Percentiles rank a stretch among this genome's conserved stretches.
Conservation (phyloP, 2,329 filamentous ascomycete species). For the Ophiostoma montium region DNA sequence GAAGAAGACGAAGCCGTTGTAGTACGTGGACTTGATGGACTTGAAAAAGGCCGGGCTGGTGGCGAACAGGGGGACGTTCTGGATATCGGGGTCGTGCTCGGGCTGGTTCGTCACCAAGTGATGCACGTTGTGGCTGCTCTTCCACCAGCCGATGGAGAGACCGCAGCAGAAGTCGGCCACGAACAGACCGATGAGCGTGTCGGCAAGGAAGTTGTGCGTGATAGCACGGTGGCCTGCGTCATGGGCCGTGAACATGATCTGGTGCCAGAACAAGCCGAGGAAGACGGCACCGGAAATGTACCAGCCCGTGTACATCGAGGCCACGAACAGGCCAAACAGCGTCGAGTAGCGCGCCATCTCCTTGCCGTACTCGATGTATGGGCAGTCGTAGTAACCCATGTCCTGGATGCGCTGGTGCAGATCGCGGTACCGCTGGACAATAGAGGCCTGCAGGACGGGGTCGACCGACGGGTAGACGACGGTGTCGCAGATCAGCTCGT, state of each 20-base stretch:
- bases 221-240: constrained; percentile 52
- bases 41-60: constrained; percentile 51
- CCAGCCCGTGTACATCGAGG: constrained; percentile 35
- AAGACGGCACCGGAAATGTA: constrained; percentile 43
- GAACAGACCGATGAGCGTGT: constrained; percentile 48
- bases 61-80: constrained; percentile 57
- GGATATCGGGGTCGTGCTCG: constrained; percentile 44
- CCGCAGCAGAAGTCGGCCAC: constrained; percentile 52
- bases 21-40: constrained; percentile 49
- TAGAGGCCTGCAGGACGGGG: constrained; percentile 36
- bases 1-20: constrained; percentile 43
- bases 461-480: constrained; percentile 39
- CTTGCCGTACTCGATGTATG: constrained; percentile 42
- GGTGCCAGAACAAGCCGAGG: constrained; percentile 52
- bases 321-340: constrained; percentile 35
- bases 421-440: constrained; percentile 38
- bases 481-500: constrained; percentile 23
- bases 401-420: constrained; percentile 41
- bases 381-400: constrained; percentile 44
- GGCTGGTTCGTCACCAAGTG: constrained; percentile 52
- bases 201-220: constrained; percentile 41
- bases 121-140: constrained; percentile 54
- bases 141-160: constrained; percentile 55
- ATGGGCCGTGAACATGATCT: constrained; percentile 55
- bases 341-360: constrained; percentile 39